Evolutionary conservation across 1,139 yeast species (phyloP), one percentile per base, ranked within the genome.

Genomic region (Hansenula anomala): DNA sequence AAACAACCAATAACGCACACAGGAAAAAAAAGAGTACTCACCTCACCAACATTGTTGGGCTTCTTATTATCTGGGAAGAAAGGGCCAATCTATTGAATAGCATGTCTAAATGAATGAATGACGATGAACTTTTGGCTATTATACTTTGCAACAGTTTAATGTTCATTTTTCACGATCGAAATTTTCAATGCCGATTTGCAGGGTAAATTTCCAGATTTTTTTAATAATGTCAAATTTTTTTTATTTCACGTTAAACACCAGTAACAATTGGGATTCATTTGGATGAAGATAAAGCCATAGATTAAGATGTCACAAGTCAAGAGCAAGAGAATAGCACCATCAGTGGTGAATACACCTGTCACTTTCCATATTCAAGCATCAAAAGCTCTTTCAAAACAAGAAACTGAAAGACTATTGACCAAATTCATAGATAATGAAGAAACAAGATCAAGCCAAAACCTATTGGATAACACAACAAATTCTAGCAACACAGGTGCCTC

Each of bases 291-390:
- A 25, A 12, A 22, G 22, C 16, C 6, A 8, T 9, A 16, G 11
- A 20, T 6, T 6, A 12, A 19, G 22, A 39, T 43, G 37, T 36
- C 43, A 18, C 32, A 37, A n/a, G 40, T 34, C 23, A 44, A 37
- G 35, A 33, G 48, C 29, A 46, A 37, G 56, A 69, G 79, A 58
- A 66, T 61, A 26, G 56, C 63, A 20, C 69, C 71, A 28, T 66
- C 75, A 4, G 69, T 75, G 1, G 71, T 77, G 24, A 75, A 75
- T 48, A 64, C 75, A 0, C 81, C 84, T 7, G 71, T 75, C 8
- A 61, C 71, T 5, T 61, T 71, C 4, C 65, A 67, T 33, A 56
- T 71, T 14, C 45, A 53, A n/a, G 48, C 54, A 3, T 44, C 61
- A 2, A 47, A 46, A 6, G 46, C 63, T 17, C 49, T 76, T 25